Evolutionary conservation across 108 stramenopile species (phyloP).

Genomic region (Cylindrotheca fusiformis): DNA sequence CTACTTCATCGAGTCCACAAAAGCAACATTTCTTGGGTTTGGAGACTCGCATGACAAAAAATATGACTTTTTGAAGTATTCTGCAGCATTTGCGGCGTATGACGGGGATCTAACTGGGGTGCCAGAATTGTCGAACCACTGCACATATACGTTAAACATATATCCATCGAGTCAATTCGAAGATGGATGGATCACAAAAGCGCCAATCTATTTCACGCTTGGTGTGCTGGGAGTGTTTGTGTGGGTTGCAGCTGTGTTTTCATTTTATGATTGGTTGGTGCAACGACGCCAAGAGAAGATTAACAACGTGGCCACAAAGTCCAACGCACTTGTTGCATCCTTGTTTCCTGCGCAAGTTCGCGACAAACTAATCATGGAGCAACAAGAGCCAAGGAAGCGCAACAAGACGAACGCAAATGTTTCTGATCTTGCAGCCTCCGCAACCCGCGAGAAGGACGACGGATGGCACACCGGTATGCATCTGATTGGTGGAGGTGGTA

Average conservation of each 20-base stretch:
- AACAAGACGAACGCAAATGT: not conserved
- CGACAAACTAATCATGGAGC: constrained; percentile 22
- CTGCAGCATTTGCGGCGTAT: not conserved
- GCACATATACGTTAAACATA: constrained; percentile 28
- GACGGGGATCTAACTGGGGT: not conserved
- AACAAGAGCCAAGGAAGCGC: not conserved
- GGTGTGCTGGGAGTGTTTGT: constrained; percentile 46
- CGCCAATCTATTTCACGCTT: constrained; percentile 40
- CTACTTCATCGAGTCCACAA: constrained; percentile 35
- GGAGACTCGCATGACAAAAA: constrained; percentile 54
- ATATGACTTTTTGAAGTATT: constrained; percentile 27
- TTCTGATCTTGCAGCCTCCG: not conserved
- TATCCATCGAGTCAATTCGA: constrained; percentile 55
- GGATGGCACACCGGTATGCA: not conserved
- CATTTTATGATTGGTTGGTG: constrained; percentile 37
- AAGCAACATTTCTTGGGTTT: constrained; percentile 42
- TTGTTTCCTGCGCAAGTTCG: constrained; percentile 41
- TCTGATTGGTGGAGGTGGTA: not conserved
- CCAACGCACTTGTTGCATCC: constrained; percentile 26
- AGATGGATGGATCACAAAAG: constrained; percentile 38
- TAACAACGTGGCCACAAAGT: constrained; percentile 15
- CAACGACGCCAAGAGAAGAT: constrained; percentile 27
- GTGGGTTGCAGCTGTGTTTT: constrained; percentile 25
- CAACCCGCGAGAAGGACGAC: not conserved
- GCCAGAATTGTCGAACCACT: not conserved